phyloP scores from a whole-genome alignment of 495 filamentous ascomycete species.

The Talaromyces nanjingensis region DNA sequence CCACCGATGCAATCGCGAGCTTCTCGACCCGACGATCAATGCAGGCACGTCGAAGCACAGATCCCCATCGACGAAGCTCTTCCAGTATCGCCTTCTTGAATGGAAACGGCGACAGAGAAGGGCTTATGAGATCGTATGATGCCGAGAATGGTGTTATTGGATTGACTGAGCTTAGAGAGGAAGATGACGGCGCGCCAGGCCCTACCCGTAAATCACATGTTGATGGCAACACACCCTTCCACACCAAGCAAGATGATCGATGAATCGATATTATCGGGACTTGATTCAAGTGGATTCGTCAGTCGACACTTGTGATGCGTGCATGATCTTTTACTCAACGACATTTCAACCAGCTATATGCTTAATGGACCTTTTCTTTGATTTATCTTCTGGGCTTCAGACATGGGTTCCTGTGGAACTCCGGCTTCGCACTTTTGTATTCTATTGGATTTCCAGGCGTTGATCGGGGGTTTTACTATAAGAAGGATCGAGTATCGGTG shows the following conservation, averaged over 20 bases:
- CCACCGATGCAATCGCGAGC: conserved; percentile 85
- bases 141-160: conserved; percentile 63
- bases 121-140: conserved; percentile 78
- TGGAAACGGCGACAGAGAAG: conserved; percentile 57
- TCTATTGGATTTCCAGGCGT: not conserved
- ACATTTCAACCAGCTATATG: conserved; percentile 1
- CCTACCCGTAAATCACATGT: conserved; percentile 29
- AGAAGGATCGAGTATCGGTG: not conserved
- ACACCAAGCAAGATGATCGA: conserved; percentile 36
- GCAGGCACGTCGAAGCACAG: conserved; percentile 71
- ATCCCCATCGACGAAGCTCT: conserved; percentile 46
- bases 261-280: conserved; percentile 9
- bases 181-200: conserved; percentile 53
- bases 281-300: conserved; percentile 7
- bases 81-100: conserved; percentile 49
- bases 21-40: conserved; percentile 85
- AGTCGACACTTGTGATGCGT: conserved; percentile 17
- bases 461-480: not conserved
- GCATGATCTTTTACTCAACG: conserved; percentile 10
- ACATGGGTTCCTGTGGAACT: not conserved
- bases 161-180: conserved; percentile 62
- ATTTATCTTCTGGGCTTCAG: not conserved
- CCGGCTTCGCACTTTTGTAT: not conserved
- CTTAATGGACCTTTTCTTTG: conserved; percentile 1
- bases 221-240: conserved; percentile 20